Evolutionary conservation across 768 basidiomycete species (phyloP).

Genomic region (Termitomyces bulborhizus): DNA sequence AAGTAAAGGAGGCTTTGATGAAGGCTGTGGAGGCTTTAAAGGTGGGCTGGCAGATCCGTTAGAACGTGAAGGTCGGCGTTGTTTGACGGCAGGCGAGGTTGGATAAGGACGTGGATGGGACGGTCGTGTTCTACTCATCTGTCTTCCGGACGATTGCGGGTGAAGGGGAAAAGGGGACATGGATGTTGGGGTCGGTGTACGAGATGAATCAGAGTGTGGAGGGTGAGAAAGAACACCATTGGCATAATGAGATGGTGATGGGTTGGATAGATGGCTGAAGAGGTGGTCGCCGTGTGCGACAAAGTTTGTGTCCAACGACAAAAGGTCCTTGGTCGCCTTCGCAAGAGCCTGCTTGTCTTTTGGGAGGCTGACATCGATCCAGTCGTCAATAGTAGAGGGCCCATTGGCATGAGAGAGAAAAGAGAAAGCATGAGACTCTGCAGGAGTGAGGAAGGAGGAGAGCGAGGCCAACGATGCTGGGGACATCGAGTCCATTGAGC

Average conservation of each 20-base stretch:
- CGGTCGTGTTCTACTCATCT: conserved; percentile 8
- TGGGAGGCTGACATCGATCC: conserved; percentile 37
- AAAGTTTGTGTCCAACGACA: conserved; percentile 51
- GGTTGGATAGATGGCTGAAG: conserved; percentile 5
- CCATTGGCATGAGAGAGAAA: conserved; percentile 55
- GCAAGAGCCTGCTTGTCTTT: conserved; percentile 60
- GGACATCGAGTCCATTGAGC: conserved; percentile 13
- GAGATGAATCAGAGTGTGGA: conserved; percentile 15
- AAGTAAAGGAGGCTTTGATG: conserved; percentile 46
- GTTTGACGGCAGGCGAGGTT: conserved; percentile 6
- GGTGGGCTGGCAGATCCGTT: conserved; percentile 5
- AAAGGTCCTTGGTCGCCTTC: conserved; percentile 80
- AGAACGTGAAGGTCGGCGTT: conserved; percentile 4
- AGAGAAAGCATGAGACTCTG: conserved; percentile 61
- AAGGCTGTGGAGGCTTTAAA: conserved; percentile 5
- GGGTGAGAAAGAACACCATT: conserved; percentile 9
- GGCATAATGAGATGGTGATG: conserved; percentile 7
- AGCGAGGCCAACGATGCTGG: conserved; percentile 13
- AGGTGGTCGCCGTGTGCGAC: conserved; percentile 2
- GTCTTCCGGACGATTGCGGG: conserved; percentile 6
- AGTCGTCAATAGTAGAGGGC: conserved; percentile 32
- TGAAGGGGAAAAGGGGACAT: conserved; percentile 13
- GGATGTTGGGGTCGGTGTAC: conserved; percentile 18
- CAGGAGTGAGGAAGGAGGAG: conserved; percentile 51
- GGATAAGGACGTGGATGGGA: conserved; percentile 16